A percentile compares a stretch with the other conserved stretches of the same genome.
Conservation (phyloP, 495 filamentous ascomycete genomes). For the Sabuloglossum arenarium region DNA sequence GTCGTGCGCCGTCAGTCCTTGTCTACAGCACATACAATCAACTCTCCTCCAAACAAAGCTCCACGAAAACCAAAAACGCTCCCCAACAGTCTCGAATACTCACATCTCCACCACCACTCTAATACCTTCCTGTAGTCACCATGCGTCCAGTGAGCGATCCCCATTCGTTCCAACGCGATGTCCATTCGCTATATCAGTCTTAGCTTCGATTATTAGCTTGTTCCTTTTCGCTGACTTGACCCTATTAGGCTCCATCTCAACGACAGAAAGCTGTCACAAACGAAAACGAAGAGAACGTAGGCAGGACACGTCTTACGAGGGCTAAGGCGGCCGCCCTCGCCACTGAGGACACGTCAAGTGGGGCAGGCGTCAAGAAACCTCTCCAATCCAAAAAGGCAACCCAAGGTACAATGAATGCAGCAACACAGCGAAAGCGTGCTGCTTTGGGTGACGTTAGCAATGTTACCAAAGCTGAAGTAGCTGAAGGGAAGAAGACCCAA, state of each 20-base stretch:
- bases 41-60: neutral
- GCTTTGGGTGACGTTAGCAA: conserved; percentile 92
- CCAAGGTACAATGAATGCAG: conserved; percentile 18
- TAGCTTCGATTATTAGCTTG: neutral
- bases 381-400: conserved; percentile 3
- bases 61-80: neutral
- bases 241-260: conserved; percentile 28
- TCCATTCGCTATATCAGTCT: neutral
- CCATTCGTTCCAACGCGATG: neutral
- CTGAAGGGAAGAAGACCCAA: conserved; percentile 44
- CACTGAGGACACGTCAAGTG: conserved; percentile 26
- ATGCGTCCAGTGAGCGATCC: conserved; percentile 6
- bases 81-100: neutral
- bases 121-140: neutral
- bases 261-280: conserved; percentile 53
- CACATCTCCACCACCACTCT: neutral
- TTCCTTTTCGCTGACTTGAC: neutral
- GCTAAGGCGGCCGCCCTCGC: conserved; percentile 70
- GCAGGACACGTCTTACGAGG: conserved; percentile 64
- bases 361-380: conserved; percentile 16
- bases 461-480: conserved; percentile 52
- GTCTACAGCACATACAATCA: neutral
- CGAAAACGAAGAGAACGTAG: conserved; percentile 83
- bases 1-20: neutral
- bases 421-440: conserved; percentile 39